phyloP scores from a whole-genome alignment of 2,329 filamentous ascomycete genomes.

The Penicillium occitanis region DNA sequence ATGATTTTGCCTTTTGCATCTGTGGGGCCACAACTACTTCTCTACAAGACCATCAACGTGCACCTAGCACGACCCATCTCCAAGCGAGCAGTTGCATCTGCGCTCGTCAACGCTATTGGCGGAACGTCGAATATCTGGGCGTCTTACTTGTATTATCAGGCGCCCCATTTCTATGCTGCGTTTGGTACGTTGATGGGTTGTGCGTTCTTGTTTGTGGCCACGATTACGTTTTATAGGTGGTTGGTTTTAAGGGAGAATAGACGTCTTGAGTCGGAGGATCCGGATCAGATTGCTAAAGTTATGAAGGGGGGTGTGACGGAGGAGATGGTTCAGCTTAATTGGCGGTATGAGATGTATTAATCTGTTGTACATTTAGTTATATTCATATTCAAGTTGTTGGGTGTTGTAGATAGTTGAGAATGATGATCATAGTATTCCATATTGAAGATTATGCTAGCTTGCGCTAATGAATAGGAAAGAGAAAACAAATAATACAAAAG shows the following conservation, averaged over 20 bases:
- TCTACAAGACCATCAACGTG: constrained; percentile 52
- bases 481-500: constrained; percentile 2
- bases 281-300: constrained; percentile 39
- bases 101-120: constrained; percentile 56
- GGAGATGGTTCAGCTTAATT: constrained; percentile 45
- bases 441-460: constrained; percentile 2
- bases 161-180: constrained; percentile 1
- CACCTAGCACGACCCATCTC: constrained; percentile 54
- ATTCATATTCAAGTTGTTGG: neutral
- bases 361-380: neutral
- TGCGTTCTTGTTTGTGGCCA: constrained; percentile 26
- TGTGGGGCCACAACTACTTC: constrained; percentile 51
- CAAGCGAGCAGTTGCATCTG: constrained; percentile 56
- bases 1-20: constrained; percentile 59
- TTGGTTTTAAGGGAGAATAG: constrained; percentile 41
- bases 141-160: neutral
- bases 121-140: constrained; percentile 20
- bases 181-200: constrained; percentile 31
- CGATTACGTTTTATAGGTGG: constrained; percentile 41
- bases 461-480: neutral
- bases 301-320: constrained; percentile 46
- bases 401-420: neutral
- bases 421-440: neutral
- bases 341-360: constrained; percentile 48
- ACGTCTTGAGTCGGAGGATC: constrained; percentile 41